Conservation (phyloP, 108 stramenopile species). For the Parmales sp. region DNA sequence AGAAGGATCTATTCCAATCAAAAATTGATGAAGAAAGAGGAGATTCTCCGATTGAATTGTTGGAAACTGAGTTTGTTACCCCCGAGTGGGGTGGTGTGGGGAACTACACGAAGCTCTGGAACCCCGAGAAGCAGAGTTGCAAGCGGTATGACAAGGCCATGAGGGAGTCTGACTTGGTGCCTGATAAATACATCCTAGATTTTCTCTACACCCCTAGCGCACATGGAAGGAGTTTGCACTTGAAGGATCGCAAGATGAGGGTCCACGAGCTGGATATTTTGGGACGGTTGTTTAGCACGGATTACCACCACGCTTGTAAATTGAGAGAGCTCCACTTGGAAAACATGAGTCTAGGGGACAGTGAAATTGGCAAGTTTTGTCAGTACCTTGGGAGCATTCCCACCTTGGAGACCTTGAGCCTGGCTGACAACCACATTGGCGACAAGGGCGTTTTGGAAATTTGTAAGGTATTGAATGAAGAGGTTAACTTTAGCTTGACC, state of each 20-base stretch:
- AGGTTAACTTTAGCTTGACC: not conserved
- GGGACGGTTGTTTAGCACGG: not conserved
- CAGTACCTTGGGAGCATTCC: not conserved
- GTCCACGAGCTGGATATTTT: not conserved
- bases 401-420: conserved; percentile 2
- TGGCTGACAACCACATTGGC: not conserved
- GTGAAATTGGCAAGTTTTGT: not conserved
- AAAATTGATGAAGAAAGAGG: too few species aligned
- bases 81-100: too few species aligned
- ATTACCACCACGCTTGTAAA: conserved; percentile 7
- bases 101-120: too few species aligned
- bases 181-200: not conserved
- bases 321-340: not conserved
- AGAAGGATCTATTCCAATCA: too few species aligned
- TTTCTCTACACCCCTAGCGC: conserved; percentile 1
- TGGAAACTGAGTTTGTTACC: too few species aligned
- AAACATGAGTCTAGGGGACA: not conserved
- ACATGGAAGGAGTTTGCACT: not conserved
- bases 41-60: too few species aligned
- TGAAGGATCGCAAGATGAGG: not conserved
- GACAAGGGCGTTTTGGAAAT: not conserved
- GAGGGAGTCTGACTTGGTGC: not conserved
- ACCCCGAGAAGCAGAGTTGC: not conserved
- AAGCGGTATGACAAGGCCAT: not conserved
- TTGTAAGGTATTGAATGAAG: not conserved